Evolutionary conservation across 2,329 filamentous ascomycete species (phyloP), one percentile per base, ranked within the genome.

Genomic region (Aureobasidium namibiae): DNA sequence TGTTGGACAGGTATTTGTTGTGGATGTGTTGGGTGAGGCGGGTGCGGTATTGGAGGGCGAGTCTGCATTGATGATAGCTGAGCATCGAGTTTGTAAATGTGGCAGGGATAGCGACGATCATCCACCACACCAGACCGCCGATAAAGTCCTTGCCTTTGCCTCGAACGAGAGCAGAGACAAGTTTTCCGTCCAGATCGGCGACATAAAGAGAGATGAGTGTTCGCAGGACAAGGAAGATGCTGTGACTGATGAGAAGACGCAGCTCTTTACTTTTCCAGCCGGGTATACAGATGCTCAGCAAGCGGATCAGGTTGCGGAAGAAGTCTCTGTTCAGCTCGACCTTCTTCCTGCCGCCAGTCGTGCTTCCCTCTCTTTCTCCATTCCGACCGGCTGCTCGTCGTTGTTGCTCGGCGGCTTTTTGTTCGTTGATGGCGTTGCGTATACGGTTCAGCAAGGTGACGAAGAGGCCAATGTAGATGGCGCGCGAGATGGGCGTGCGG

Each of bases 51-150:
- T 92, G 89, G 31, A 99, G 79, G 0, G 92, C 91, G 44, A 99
- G 82, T 71, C 95, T 91, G 69, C 92, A 95, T 77, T 99, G 94
- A 70, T 99, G 94, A 72, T 96, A 97, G 26, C 92, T 95, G 44
- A 97, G 81, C 94, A 99, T 99, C 0, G 92, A 96, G 74, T 99
- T 99, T 41, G 94, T 99, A 72, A 97, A 96, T 0, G 94, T 97
- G 1, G 94, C 94, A 10, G 94, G 94, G 16, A 99, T 82, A 26
- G 94, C 92, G 65, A 99, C 94, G 59, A 92, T 73, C 94, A 99
- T 99, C 94, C 94, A 99, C 91, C 92, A 96, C 6, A 95, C 83
- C 66, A 99, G 85, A 0, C 90, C 86, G 66, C 86, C 85, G 67
- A 97, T 70, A 65, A 99, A 99, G 65, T 95, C 91, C 72, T 85